Conservation (phyloP, 2,329 filamentous ascomycete species). For the Cytospora chrysosperma region DNA sequence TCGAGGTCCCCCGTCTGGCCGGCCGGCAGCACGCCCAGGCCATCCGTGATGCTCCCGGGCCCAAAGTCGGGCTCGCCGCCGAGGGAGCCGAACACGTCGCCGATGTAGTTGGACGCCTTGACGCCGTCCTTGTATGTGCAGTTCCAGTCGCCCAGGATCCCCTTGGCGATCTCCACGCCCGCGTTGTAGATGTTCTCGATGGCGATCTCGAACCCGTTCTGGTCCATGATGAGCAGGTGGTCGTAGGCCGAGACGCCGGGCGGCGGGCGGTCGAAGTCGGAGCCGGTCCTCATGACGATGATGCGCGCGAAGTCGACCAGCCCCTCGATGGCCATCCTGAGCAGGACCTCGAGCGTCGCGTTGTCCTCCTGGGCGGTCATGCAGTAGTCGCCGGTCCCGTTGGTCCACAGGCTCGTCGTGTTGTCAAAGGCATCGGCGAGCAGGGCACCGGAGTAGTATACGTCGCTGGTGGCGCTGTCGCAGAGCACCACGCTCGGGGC, state of each 20-base stretch:
- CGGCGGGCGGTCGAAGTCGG: constrained; percentile 70
- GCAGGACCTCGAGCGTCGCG: constrained; percentile 63
- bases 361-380: constrained; percentile 73
- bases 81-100: constrained; percentile 68
- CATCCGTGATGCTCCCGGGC: constrained; percentile 46
- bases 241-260: constrained; percentile 54
- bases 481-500: constrained; percentile 60
- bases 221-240: constrained; percentile 59
- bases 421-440: constrained; percentile 65
- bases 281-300: constrained; percentile 66
- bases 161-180: constrained; percentile 63
- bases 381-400: constrained; percentile 67
- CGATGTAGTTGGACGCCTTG: constrained; percentile 62
- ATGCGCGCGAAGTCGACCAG: constrained; percentile 65
- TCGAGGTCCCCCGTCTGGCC: constrained; percentile 28
- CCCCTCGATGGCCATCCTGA: constrained; percentile 56
- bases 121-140: constrained; percentile 57
- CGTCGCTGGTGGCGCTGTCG: constrained; percentile 68
- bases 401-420: constrained; percentile 63
- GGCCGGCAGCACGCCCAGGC: constrained; percentile 32
- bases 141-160: constrained; percentile 62
- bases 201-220: constrained; percentile 63
- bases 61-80: constrained; percentile 67
- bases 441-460: constrained; percentile 65
- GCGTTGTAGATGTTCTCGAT: constrained; percentile 66